phyloP scores from a whole-genome alignment of 805 yeast species.

The Lipomyces mesembrius region DNA sequence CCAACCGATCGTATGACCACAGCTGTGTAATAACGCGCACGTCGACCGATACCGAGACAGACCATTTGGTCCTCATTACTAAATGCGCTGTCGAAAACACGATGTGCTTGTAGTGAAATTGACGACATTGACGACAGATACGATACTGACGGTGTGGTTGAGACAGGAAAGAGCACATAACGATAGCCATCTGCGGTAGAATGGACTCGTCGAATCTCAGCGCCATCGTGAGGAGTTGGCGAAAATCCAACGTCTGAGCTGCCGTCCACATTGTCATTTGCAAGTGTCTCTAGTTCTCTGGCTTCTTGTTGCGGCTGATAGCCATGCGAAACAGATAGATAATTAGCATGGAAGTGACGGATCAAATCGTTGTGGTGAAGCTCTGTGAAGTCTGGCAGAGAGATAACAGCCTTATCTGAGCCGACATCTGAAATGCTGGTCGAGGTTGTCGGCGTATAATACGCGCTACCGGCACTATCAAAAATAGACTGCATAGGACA shows the following conservation, averaged over 20 bases:
- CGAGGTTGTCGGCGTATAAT: background rate
- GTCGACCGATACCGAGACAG: background rate
- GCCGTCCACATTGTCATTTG: constrained; percentile 1
- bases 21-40: background rate
- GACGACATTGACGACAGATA: constrained; percentile 9
- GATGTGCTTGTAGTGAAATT: background rate
- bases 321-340: background rate
- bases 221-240: background rate
- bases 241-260: background rate
- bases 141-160: background rate
- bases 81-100: background rate
- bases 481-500: background rate
- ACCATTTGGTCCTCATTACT: background rate
- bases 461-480: background rate
- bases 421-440: background rate
- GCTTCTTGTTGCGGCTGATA: background rate
- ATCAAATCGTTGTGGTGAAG: background rate
- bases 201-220: constrained; percentile 5
- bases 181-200: constrained; percentile 7
- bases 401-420: background rate
- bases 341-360: background rate
- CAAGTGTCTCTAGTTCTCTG: background rate
- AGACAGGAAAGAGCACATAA: constrained; percentile 1
- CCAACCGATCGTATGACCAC: background rate
- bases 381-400: background rate